phyloP scores from a whole-genome alignment of 805 yeast species.

The Maudiozyma bulderi region DNA sequence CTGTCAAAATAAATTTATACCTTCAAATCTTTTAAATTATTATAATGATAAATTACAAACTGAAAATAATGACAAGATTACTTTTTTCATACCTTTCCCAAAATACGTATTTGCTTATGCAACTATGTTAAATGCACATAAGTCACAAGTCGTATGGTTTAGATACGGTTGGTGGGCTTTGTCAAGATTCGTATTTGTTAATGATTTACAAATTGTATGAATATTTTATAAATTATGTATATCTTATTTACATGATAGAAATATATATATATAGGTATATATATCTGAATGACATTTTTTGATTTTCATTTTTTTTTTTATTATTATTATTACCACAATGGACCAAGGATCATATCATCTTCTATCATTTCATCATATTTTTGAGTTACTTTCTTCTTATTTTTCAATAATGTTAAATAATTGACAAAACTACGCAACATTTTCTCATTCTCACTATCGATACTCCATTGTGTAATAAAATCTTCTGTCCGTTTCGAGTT shows the following conservation, averaged over 20 bases:
- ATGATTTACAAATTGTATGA: constrained; percentile 39
- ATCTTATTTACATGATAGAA: neutral
- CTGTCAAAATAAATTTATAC: neutral
- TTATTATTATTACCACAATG: constrained; percentile 17
- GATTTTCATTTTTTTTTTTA: neutral
- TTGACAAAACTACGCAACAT: constrained; percentile 6
- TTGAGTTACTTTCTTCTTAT: constrained; percentile 4
- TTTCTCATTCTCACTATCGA: constrained; percentile 8
- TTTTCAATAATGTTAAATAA: constrained; percentile 3
- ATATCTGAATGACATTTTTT: neutral
- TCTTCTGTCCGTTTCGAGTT: constrained; percentile 8
- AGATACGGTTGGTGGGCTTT: constrained; percentile 77
- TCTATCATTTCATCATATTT: constrained; percentile 18
- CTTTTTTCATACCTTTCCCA: constrained; percentile 28
- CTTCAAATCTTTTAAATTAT: neutral
- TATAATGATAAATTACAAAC: neutral
- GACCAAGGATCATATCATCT: constrained; percentile 26
- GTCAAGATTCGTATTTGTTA: constrained; percentile 68
- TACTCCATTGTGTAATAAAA: constrained; percentile 19
- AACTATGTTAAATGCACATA: constrained; percentile 77
- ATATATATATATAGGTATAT: neutral
- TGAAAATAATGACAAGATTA: neutral
- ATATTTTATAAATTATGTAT: constrained; percentile 4
- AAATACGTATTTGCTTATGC: constrained; percentile 35
- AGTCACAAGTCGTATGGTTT: constrained; percentile 91